Percentiles rank a stretch among this genome's conserved stretches.
Evolutionary conservation across 2,329 filamentous ascomycete genomes (phyloP).

Genomic region (Scedosporium dehoogii): DNA sequence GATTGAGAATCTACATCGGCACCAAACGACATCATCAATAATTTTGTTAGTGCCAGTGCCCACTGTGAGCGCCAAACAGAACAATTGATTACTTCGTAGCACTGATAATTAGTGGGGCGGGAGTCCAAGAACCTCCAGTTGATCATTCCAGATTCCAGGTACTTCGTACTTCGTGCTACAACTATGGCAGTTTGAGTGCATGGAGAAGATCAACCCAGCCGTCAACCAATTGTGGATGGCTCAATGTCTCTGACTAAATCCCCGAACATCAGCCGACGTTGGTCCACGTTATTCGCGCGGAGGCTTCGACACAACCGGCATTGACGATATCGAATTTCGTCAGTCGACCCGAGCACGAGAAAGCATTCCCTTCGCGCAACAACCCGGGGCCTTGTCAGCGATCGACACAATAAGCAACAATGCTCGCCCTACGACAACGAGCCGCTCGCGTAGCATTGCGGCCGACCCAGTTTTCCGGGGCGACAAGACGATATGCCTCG

Average conservation of each 20-base stretch:
- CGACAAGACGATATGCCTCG: slow-evolving; percentile 43
- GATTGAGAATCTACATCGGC: background rate
- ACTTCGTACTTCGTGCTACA: background rate
- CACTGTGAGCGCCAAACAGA: too few species aligned
- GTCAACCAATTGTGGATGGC: background rate
- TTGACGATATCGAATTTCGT: background rate
- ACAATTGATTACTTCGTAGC: too few species aligned
- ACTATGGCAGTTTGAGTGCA: background rate
- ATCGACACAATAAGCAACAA: slow-evolving; percentile 15
- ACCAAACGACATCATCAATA: too few species aligned
- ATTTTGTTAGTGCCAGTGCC: too few species aligned
- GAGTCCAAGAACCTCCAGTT: background rate
- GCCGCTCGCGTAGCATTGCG: slow-evolving; percentile 23
- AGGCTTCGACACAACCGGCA: background rate
- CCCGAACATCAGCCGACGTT: background rate
- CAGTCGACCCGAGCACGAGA: background rate
- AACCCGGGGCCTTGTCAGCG: background rate
- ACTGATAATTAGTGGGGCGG: too few species aligned
- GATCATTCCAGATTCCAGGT: background rate
- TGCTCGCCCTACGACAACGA: slow-evolving; percentile 36
- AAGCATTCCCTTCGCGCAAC: background rate
- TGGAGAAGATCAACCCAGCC: background rate
- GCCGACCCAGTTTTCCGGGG: slow-evolving; percentile 23
- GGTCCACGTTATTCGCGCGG: slow-evolving; percentile 3
- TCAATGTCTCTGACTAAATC: background rate